Conservation (phyloP, 345 rosid species). For the Brassica nigra region DNA sequence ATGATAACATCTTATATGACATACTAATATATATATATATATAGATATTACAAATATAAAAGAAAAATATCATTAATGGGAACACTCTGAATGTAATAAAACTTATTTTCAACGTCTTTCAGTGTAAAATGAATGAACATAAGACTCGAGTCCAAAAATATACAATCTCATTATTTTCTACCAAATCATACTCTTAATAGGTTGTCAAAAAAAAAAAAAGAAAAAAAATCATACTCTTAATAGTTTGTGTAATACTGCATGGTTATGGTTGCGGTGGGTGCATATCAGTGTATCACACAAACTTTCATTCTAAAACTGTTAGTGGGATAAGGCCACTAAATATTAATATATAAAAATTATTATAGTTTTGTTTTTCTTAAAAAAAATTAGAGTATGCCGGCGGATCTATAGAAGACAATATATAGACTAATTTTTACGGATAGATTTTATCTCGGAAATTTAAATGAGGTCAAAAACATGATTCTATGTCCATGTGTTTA, state of each 20-base stretch:
- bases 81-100: not conserved
- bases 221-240: not conserved
- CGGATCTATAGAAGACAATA: too few relatives aligned
- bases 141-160: not conserved
- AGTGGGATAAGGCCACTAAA: not conserved
- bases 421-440: too few relatives aligned
- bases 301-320: not conserved
- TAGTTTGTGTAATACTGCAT: not conserved
- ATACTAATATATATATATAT: too few relatives aligned
- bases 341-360: not conserved
- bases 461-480: too few relatives aligned
- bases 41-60: not conserved
- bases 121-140: not conserved
- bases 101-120: not conserved
- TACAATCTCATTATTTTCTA: not conserved
- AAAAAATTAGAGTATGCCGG: too few relatives aligned
- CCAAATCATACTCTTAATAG: not conserved
- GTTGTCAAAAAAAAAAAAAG: too few relatives aligned
- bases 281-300: not conserved
- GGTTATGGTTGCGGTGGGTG: too few relatives aligned
- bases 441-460: too few relatives aligned
- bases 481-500: too few relatives aligned
- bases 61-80: not conserved
- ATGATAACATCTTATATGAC: too few relatives aligned
- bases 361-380: too few relatives aligned